Conservation (phyloP, 1,284 basidiomycete genomes). For the Melampsora larici-populina region DNA sequence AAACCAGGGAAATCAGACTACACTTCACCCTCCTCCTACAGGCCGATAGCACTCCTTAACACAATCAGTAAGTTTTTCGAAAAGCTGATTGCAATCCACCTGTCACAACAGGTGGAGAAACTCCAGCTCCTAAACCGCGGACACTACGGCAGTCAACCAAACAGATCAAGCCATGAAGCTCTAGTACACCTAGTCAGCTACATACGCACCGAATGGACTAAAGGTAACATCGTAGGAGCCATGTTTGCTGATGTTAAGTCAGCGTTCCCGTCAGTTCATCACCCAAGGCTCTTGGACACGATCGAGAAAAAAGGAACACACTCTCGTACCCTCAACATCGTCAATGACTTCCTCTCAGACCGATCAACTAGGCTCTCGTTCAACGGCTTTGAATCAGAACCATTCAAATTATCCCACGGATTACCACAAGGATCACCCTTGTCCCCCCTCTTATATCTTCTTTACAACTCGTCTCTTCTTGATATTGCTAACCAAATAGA, state of each 20-base stretch:
- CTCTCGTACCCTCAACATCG: background rate
- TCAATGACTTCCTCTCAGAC: too few species aligned
- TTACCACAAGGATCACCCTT: too few species aligned
- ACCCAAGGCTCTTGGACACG: background rate
- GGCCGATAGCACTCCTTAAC: conserved; percentile 12
- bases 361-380: too few species aligned
- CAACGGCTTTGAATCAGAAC: too few species aligned
- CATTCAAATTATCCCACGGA: too few species aligned
- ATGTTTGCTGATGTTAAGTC: background rate
- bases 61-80: background rate
- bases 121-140: background rate
- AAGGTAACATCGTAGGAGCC: background rate
- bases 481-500: background rate
- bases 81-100: background rate
- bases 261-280: background rate
- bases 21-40: background rate
- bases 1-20: conserved; percentile 15
- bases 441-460: background rate
- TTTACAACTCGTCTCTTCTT: background rate
- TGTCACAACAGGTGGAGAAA: too few species aligned
- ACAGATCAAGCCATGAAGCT: background rate
- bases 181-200: background rate
- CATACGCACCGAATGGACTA: background rate
- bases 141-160: background rate
- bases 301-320: background rate